Conservation (phyloP, 2,329 filamentous ascomycete species). For the Colletotrichum kahawae region DNA sequence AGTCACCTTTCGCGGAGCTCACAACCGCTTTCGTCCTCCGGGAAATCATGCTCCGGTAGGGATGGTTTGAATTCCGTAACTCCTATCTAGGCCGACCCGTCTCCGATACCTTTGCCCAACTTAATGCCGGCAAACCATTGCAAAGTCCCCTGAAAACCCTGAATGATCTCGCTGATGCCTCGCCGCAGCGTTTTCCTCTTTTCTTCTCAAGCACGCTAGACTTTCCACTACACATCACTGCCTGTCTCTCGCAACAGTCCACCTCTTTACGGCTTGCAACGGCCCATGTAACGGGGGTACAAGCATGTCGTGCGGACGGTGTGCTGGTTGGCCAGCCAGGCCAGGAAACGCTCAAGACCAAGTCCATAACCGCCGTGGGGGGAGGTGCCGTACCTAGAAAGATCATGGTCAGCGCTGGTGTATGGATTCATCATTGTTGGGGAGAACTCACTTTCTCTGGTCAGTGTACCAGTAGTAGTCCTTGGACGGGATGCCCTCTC, state of each 20-base stretch:
- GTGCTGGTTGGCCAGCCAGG: constrained; percentile 68
- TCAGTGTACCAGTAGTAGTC: constrained; percentile 99
- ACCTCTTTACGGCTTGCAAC: constrained; percentile 71
- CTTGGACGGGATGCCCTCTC: constrained; percentile 81
- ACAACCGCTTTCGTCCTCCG: not conserved
- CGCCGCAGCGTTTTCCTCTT: not conserved
- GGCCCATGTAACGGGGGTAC: constrained; percentile 82
- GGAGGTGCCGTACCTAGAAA: constrained; percentile 79
- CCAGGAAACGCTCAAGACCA: constrained; percentile 79
- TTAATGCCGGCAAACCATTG: constrained; percentile 14
- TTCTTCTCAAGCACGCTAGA: not conserved
- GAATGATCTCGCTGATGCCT: constrained; percentile 10
- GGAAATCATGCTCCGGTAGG: not conserved
- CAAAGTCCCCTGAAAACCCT: not conserved
- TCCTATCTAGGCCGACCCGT: constrained; percentile 18
- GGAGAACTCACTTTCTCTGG: constrained; percentile 81
- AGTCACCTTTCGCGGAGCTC: not conserved
- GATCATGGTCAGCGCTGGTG: not conserved
- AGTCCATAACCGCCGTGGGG: constrained; percentile 94
- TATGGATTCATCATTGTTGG: not conserved
- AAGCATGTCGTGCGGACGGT: constrained; percentile 72
- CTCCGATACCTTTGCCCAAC: constrained; percentile 1
- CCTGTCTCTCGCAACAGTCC: not conserved
- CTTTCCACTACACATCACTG: not conserved
- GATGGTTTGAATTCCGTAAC: constrained; percentile 17